These are phyloP conservation scores for Barnettozyma sucrosica DNA, from an alignment of 805 yeast genomes.

Conservation along the genomic window DNA sequence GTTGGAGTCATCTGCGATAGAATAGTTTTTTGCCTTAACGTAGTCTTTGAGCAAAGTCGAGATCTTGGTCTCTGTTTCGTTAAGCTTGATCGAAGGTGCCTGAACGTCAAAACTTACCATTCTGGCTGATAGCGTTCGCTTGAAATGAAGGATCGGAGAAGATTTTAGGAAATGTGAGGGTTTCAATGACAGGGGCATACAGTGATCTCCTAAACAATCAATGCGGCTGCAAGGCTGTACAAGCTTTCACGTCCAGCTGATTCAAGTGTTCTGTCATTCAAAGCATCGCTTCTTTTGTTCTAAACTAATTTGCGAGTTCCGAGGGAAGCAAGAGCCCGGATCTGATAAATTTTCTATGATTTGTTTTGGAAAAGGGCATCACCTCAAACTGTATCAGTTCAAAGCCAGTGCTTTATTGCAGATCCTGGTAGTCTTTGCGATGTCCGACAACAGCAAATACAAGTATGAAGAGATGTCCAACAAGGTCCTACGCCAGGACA, in stretches of 20 bases:
- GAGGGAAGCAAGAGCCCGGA: constrained; percentile 2
- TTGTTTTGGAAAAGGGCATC: not conserved
- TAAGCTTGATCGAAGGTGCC: constrained; percentile 28
- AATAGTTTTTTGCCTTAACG: constrained; percentile 16
- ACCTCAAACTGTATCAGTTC: not conserved
- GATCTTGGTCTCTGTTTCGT: constrained; percentile 38
- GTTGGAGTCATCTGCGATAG: constrained; percentile 8
- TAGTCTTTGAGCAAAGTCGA: constrained; percentile 36
- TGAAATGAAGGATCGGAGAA: not conserved
- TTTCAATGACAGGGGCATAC: not conserved
- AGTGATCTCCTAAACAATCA: not conserved
- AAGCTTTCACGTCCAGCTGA: not conserved
- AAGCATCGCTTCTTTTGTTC: not conserved
- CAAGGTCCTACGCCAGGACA: constrained; percentile 60
- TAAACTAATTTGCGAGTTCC: not conserved
- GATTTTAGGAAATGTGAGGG: not conserved
- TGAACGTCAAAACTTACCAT: constrained; percentile 3
- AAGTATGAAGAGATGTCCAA: constrained; percentile 73
- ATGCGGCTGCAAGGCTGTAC: not conserved
- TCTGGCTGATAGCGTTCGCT: not conserved
- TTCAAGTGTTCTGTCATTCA: no score
- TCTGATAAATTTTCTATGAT: not conserved
- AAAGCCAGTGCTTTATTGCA: not conserved
- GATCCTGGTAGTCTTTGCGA: not conserved
- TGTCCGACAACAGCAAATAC: constrained; percentile 30